Percentiles rank a stretch among this genome's conserved stretches.
Conservation (phyloP, 345 rosid species). For the Combretum micranthum region DNA sequence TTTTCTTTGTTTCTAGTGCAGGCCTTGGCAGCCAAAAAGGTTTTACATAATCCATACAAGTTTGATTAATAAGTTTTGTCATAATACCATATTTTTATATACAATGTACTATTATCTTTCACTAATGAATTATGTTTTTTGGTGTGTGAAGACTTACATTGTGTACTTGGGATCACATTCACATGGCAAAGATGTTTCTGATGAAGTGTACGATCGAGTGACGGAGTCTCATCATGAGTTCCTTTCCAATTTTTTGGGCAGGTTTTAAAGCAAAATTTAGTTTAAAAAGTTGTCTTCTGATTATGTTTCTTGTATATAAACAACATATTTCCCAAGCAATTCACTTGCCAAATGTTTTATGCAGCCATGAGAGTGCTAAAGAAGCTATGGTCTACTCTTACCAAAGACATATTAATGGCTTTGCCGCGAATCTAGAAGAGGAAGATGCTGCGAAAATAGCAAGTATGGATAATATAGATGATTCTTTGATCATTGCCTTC, state of each 20-base stretch:
- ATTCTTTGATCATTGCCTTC: too few relatives aligned
- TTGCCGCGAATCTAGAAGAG: conserved; percentile 42
- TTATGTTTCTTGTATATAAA: conserved; percentile 19
- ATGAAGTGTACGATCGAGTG: conserved; percentile 25
- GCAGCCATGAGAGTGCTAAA: conserved; percentile 32
- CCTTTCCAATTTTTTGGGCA: conserved; percentile 44
- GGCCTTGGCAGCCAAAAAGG: conserved; percentile 40
- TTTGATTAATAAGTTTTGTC: background rate
- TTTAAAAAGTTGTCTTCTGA: background rate
- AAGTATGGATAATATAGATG: conserved; percentile 11
- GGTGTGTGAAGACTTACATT: conserved; percentile 33
- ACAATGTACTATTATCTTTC: background rate
- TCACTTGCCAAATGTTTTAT: background rate
- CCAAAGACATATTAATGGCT: conserved; percentile 43
- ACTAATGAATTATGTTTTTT: background rate
- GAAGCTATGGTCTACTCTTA: conserved; percentile 43
- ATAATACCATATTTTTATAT: background rate
- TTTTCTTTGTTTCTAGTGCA: conserved; percentile 13
- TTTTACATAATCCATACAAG: background rate
- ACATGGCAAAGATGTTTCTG: conserved; percentile 27
- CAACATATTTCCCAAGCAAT: background rate
- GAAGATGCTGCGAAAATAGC: conserved; percentile 36
- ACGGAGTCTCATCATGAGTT: conserved; percentile 37
- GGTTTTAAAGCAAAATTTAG: conserved; percentile 17
- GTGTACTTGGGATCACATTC: conserved; percentile 74